Evolutionary conservation across 1,284 basidiomycete genomes (phyloP).

Genomic region (Tylopilus sp.): DNA sequence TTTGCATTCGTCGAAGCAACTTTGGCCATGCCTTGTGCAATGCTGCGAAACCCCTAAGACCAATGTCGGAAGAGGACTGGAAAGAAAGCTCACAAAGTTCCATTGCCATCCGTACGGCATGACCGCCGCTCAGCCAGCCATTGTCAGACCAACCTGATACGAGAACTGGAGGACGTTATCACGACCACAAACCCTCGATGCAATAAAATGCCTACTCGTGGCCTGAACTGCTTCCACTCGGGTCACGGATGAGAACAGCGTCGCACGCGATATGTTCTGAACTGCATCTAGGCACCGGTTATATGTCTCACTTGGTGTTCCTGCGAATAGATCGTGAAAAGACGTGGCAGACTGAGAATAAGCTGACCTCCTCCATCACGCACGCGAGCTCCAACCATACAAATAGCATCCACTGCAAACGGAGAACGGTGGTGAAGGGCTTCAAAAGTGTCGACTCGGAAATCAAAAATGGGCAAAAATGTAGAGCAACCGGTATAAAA

Average conservation of each 20-base stretch:
- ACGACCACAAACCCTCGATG: not conserved
- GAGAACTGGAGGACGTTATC: constrained; percentile 50
- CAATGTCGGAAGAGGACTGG: constrained; percentile 5
- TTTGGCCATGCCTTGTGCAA: constrained; percentile 88
- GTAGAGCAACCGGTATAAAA: constrained; percentile 88
- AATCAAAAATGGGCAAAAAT: constrained; percentile 85
- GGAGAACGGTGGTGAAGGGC: constrained; percentile 76
- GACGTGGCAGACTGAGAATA: not conserved
- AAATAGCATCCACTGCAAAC: constrained; percentile 82
- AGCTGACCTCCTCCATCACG: constrained; percentile 78
- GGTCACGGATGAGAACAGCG: constrained; percentile 79
- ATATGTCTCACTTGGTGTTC: constrained; percentile 63
- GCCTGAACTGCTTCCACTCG: constrained; percentile 84
- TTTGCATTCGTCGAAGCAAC: constrained; percentile 72
- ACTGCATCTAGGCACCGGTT: constrained; percentile 74
- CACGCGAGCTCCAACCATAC: constrained; percentile 85
- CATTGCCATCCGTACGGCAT: constrained; percentile 91
- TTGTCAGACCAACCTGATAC: constrained; percentile 90
- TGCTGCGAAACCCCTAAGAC: constrained; percentile 41
- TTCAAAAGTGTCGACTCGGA: constrained; percentile 74
- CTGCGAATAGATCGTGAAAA: constrained; percentile 32
- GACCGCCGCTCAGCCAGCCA: constrained; percentile 87
- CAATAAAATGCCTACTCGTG: constrained; percentile 62
- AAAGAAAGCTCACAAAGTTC: constrained; percentile 63
- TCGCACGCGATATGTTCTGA: constrained; percentile 77